A percentile compares a stretch with the other conserved stretches of the same genome.
Conservation (phyloP, 2,329 filamentous ascomycete genomes). For the Zopfia rhizophila region DNA sequence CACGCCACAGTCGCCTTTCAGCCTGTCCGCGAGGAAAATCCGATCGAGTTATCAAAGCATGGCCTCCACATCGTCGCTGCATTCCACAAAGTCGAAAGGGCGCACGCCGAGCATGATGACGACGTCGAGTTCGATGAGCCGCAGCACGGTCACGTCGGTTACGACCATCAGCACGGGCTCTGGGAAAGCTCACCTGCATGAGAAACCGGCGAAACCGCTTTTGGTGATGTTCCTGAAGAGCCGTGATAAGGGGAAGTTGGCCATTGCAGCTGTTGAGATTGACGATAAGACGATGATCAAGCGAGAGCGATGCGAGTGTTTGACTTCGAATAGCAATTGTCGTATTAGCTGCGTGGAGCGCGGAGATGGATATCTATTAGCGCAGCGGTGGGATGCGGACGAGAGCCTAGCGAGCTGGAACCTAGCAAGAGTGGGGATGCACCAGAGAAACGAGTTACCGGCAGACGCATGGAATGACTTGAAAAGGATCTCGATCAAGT, state of each 20-base stretch:
- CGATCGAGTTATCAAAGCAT: too few relatives aligned
- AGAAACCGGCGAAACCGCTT: slow-evolving; percentile 11
- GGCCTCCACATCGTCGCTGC: too few relatives aligned
- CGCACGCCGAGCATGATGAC: slow-evolving; percentile 3
- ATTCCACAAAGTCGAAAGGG: too few relatives aligned
- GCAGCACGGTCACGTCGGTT: background rate
- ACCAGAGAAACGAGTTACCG: background rate
- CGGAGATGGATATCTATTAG: slow-evolving; percentile 3
- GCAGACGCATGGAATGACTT: slow-evolving; percentile 4
- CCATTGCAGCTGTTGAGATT: slow-evolving; percentile 10
- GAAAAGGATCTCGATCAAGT: slow-evolving; percentile 3
- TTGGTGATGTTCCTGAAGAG: slow-evolving; percentile 14
- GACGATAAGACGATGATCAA: slow-evolving; percentile 7
- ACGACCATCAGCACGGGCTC: background rate
- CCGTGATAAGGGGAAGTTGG: background rate
- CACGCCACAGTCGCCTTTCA: too few relatives aligned
- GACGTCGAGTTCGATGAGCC: background rate
- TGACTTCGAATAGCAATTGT: slow-evolving; percentile 3
- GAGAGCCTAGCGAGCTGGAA: slow-evolving; percentile 7
- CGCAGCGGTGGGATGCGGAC: slow-evolving; percentile 8
- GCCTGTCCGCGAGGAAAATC: too few relatives aligned
- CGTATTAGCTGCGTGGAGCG: slow-evolving; percentile 9
- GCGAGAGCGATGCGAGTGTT: slow-evolving; percentile 9
- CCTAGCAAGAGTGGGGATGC: background rate
- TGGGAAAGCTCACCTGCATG: slow-evolving; percentile 5